Evolutionary conservation across 805 yeast species (phyloP), one percentile per base, ranked within the genome.

Genomic region (Candida lessepsii): DNA sequence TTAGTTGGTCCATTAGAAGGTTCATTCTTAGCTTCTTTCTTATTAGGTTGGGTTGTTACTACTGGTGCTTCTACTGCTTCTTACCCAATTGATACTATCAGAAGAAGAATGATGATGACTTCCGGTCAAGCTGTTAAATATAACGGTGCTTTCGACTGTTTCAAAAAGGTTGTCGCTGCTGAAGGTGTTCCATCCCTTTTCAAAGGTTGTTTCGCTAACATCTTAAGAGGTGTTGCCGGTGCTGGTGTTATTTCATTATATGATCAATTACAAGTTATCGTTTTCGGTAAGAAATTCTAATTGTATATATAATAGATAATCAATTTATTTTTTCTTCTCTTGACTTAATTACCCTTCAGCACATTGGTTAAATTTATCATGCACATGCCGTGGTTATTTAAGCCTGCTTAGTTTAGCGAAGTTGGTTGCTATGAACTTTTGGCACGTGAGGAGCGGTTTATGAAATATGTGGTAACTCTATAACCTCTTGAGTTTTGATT

Each of bases 81-180:
- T 69, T 89, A 89, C 85, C 97, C 97, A 81, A 86, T 90, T 75
- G 97, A 89, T 77, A 89, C 97, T 67, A 89, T 89, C 68, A 90
- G 97, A 85, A 88, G 97, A 86, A 88, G 97, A 86, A 89, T 89
- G 97, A 89, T 89, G 97, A 89, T 89, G 97, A 89, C 97, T 61
- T 90, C 97, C 58, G 97, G 97, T 75, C 95, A 88, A 78, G 96
- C 95, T 65, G 95, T 89, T 63, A 89, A 90, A 79, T 89, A 89
- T 80, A 75, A 81, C 67, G 93, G 95, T 78, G 95, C 96, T 59
- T 78, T 86, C 70, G 96, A 90, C 73, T 87, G 93, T 74, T 83
- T 86, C 86, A 75, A 68, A 60, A 75, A 88, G 78, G 87, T 89
- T 69, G 91, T 90, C 60, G 95, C 95, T 58, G 88, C 93, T 68